Percentiles rank a stretch among this genome's conserved stretches.
These are phyloP conservation scores for Pelargonium fulgidum DNA, from an alignment of 441 rosid species.

Conservation along the genomic window DNA sequence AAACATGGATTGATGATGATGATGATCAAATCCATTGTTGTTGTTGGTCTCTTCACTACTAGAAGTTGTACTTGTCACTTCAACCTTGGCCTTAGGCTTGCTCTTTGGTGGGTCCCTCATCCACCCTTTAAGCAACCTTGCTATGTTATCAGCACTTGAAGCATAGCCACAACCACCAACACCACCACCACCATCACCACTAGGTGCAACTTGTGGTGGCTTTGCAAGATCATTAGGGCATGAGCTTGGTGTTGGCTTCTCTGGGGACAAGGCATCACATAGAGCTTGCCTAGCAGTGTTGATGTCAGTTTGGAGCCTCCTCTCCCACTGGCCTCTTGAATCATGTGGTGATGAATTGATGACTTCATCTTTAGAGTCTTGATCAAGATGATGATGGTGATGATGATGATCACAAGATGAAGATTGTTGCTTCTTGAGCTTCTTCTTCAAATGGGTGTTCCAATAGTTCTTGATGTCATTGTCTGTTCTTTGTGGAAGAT, in stretches of 20 bases:
- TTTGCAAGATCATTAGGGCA: too few species aligned
- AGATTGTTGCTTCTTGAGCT: constrained; percentile 48
- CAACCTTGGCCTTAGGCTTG: too few species aligned
- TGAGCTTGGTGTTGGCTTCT: too few species aligned
- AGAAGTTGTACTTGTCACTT: too few species aligned
- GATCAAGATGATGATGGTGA: too few species aligned
- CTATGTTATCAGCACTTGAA: constrained; percentile 75
- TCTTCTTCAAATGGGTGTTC: constrained; percentile 94
- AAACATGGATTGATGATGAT: neutral
- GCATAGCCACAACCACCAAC: constrained; percentile 47
- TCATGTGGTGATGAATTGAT: too few species aligned
- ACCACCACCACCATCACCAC: too few species aligned
- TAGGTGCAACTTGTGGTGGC: too few species aligned
- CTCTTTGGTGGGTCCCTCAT: constrained; percentile 32
- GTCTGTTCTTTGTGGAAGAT: constrained; percentile 88
- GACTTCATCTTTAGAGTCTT: too few species aligned
- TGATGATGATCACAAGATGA: too few species aligned
- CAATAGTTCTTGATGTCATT: constrained; percentile 91
- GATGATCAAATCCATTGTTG: too few species aligned
- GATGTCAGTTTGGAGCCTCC: constrained; percentile 79
- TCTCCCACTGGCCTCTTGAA: constrained; percentile 97
- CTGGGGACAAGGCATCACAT: constrained; percentile 64
- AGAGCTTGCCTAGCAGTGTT: constrained; percentile 66
- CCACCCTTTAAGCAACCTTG: constrained; percentile 74
- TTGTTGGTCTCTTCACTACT: too few species aligned